Base-by-base conservation (phyloP, 768 basidiomycete genomes). In the Panellus pusillus region DNA sequence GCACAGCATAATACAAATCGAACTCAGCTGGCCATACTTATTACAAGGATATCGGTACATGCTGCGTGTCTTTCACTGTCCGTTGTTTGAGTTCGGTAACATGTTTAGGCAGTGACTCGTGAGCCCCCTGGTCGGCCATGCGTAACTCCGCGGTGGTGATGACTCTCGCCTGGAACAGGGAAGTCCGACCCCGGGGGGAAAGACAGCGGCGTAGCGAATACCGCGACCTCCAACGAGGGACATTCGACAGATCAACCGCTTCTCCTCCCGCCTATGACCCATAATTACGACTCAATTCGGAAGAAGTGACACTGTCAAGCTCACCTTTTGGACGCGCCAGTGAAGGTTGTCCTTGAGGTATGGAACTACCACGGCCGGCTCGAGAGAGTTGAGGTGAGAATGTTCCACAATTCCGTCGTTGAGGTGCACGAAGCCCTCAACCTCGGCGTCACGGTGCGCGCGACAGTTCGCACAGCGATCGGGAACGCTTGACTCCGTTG, bases 391-490 rank as follows among this genome's bases (percentile, higher is more conserved):
- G 27, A 74, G 54, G 2, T 65, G 63, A 0, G 66, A 67, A 27
- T 63, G 64, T 5, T 65, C 54, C 2, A 58, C 57, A 37, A 80
- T 69, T 3, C 61, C 69, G 1, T 67, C 54, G 40, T 74, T 74
- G 29, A 80, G 66, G 55, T 74, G 76, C 6, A 80, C 72, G 61
- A 75, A 79, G 5, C 77, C 77, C 60, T 78, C 76, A 18, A 66
- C 62, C 20, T 70, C 56, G 17, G 70, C 38, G 41, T 72, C 66
- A 6, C 38, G 53, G 38, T 73, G 65, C 1, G 62, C 55, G 29
- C 63, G 61, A 61, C 76, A 79, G 56, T 78, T 78, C 17, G 65
- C 71, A 55, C 79, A 79, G 9, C 65, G 65, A 7, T 65, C 68
- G 9, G 65, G 63, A 5, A 52, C 54, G 37, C 62, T 68, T 66